Base-by-base conservation (phyloP, 1,284 basidiomycete genomes). In the Leccinum huronense region DNA sequence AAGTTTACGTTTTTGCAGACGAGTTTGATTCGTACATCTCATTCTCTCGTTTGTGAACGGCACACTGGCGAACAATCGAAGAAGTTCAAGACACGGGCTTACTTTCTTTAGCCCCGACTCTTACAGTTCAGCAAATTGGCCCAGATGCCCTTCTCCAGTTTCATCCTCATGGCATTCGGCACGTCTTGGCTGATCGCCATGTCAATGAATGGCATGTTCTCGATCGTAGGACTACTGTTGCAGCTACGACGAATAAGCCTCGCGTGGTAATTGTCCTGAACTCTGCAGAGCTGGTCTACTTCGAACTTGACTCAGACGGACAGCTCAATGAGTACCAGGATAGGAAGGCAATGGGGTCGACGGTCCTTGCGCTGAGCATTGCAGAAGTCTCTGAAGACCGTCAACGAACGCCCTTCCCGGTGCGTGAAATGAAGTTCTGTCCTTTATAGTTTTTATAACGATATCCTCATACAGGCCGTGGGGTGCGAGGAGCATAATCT, bases 401-500 rank as follows among this genome's bases (percentile, higher is more conserved):
- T 60, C 95, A 96, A 74, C 82, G 97, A 67, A 98, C 95, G 3
- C 93, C 95, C 1, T 99, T 92, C 76, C 78, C 98, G 73, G 94
- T 94, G 72, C 70, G 90, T 80, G 14, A 16, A 40, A 68, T 67
- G 10, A 54, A 45, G 61, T 7, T n/a, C 14, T 61, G 38, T 38
- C 27, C 16, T 16, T 61, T 23, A 56, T 36, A 48, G 45, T 59
- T 42, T 4, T 61, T 67, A 27, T 42, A 66, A 64, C 51, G 53
- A 54, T 58, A 60, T 8, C 10, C 61, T 64, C 56, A 48, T 57
- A 51, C 66, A 96, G 91, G 97, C 97, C 48, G 97, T 99, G 45
- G 97, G 97, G 31, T 99, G 97, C 73, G 97, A 98, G 75, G 97
- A 99, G 96, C 59, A 95, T 99, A 71, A 91, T 99, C 66, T 98